These are phyloP conservation scores for Leccinum subgranulosum DNA, from an alignment of 768 basidiomycete species.

Conservation along the genomic window DNA sequence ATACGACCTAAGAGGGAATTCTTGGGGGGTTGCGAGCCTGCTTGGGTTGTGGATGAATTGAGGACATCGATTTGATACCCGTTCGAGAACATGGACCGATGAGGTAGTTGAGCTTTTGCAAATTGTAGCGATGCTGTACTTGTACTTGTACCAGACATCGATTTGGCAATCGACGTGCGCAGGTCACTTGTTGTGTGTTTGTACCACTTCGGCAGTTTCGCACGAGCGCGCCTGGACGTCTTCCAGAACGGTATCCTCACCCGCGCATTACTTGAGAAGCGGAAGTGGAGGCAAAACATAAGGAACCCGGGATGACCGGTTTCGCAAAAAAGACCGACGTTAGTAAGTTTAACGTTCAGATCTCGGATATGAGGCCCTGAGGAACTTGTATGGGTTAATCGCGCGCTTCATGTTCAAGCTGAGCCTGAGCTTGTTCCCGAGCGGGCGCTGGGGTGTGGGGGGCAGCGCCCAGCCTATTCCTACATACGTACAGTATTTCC, in stretches of 20 bases:
- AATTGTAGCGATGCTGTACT: slow-evolving; percentile 22
- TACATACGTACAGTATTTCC: background rate
- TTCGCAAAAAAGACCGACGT: background rate
- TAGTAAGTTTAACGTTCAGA: slow-evolving; percentile 10
- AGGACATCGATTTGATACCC: slow-evolving; percentile 26
- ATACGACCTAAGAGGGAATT: background rate
- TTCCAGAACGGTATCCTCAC: slow-evolving; percentile 1
- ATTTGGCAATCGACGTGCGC: slow-evolving; percentile 15
- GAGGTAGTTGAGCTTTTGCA: slow-evolving; percentile 16
- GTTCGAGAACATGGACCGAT: slow-evolving; percentile 15
- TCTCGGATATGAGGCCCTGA: background rate
- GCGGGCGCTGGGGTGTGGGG: background rate
- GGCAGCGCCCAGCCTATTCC: background rate
- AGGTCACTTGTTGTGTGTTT: background rate
- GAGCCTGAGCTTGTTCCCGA: background rate
- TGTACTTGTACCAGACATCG: slow-evolving; percentile 9
- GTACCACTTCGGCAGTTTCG: background rate
- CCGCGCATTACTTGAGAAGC: background rate
- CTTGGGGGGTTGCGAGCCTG: background rate
- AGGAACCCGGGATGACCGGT: slow-evolving; percentile 8
- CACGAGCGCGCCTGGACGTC: background rate
- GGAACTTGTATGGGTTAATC: background rate
- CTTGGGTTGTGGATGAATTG: background rate
- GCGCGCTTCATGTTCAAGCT: background rate
- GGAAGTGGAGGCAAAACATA: background rate